Base-by-base conservation (phyloP, 805 yeast genomes). In the Suhomyces sp. region DNA sequence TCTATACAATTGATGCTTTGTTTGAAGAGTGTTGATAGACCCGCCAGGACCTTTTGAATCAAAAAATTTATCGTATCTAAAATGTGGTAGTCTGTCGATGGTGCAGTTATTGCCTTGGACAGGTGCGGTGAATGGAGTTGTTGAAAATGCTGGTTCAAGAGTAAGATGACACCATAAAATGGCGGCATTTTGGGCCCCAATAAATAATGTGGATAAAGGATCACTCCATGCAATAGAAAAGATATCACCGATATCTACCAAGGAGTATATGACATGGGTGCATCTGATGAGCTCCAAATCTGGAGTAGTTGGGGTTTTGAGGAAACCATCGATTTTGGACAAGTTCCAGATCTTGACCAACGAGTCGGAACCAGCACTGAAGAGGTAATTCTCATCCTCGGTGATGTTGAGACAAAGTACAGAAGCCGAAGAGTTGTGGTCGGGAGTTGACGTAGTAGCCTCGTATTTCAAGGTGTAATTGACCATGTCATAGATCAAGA, bases 131-230 rank as follows among this genome's bases (percentile, higher is more conserved):
- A 6, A 18, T 8, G 35, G 23, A 26, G 19, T 26, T 10, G 28
- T 4, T 2, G 29, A 14, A 1, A 16, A 17, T 11, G 37, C 12
- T 16, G 20, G 28, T 8, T 18, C 23, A 17, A 38, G 31, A n/a
- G 27, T 22, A 9, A 54, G 45, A 28, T 72, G 72, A 38, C 86
- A 79, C 79, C 85, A 91, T 26, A 86, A 74, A 12, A 91, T 74
- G 1, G 90, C 76, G 3, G 98, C 96, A 54, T 90, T 91, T 57
- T 93, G 98, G 9, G 95, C 82, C 4, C 98, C 98, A 48, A 87
- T 75, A 43, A 81, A 86, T 4, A 91, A 66, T 0, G 86, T 77
- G 30, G 79, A 71, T 8, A 75, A 56, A 2, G 62, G 45, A 13
- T 77, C 74, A 11, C 81, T 70, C 79, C 93, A 87, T 6, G 79